Conservation (phyloP, 2,329 filamentous ascomycete species). For the Microdochium trichocladiopsis region DNA sequence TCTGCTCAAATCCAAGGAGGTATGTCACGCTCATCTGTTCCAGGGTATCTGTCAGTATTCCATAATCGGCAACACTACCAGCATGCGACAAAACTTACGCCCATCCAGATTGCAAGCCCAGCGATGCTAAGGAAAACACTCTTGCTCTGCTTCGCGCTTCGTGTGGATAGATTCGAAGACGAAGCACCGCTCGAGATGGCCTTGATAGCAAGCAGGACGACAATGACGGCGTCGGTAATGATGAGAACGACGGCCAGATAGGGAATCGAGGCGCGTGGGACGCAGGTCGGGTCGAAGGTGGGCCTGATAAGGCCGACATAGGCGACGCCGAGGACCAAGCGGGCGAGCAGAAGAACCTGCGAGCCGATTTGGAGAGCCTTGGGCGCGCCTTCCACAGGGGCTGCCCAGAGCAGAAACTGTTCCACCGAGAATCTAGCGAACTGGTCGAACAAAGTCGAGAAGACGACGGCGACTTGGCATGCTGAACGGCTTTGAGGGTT, state of each 20-base stretch:
- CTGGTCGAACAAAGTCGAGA: slow-evolving; percentile 50
- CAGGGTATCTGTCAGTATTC: slow-evolving; percentile 5
- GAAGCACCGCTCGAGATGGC: slow-evolving; percentile 29
- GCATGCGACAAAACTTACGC: slow-evolving; percentile 29
- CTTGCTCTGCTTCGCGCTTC: slow-evolving; percentile 24
- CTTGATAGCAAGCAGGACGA: slow-evolving; percentile 31
- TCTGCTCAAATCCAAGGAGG: slow-evolving; percentile 36
- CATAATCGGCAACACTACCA: not conserved
- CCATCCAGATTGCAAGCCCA: slow-evolving; percentile 46
- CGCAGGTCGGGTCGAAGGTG: slow-evolving; percentile 44
- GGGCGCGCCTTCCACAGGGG: slow-evolving; percentile 29
- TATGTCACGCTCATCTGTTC: slow-evolving; percentile 42
- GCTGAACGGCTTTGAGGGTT: slow-evolving; percentile 29
- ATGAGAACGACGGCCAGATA: slow-evolving; percentile 38
- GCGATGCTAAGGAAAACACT: slow-evolving; percentile 32
- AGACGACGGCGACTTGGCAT: slow-evolving; percentile 45
- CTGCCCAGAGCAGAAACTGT: slow-evolving; percentile 46
- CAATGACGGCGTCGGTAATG: slow-evolving; percentile 35
- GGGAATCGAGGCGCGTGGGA: slow-evolving; percentile 35
- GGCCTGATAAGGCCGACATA: slow-evolving; percentile 48
- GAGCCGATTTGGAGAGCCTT: slow-evolving; percentile 29
- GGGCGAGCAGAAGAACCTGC: slow-evolving; percentile 37
- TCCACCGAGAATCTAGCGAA: slow-evolving; percentile 44
- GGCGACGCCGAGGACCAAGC: slow-evolving; percentile 45
- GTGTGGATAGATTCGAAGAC: slow-evolving; percentile 15